A percentile compares a stretch with the other conserved stretches of the same genome.
These are phyloP conservation scores for Sclerotiophoma versabilis DNA, from an alignment of 2,329 filamentous ascomycete species.

Conservation along the genomic window DNA sequence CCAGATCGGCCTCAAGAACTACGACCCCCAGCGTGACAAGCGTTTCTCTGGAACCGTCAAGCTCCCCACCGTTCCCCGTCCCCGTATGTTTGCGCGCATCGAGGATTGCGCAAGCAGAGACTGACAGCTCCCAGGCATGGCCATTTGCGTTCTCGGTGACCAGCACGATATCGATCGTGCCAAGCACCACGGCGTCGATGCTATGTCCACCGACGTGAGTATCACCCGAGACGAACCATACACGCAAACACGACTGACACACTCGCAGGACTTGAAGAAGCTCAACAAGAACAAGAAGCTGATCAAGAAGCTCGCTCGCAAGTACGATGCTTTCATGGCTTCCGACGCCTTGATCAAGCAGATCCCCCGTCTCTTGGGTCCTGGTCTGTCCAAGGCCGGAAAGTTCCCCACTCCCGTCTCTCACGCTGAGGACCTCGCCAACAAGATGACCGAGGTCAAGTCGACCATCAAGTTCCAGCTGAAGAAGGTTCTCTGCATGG, in stretches of 20 bases:
- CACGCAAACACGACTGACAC: no score
- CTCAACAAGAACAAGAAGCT: slow-evolving; percentile 99
- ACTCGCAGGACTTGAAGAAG: slow-evolving; percentile 99
- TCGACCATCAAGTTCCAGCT: slow-evolving; percentile 99
- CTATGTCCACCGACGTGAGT: slow-evolving; percentile 98
- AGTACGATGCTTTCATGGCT: slow-evolving; percentile 99
- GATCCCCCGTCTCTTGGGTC: slow-evolving; percentile 99
- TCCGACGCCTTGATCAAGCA: slow-evolving; percentile 99
- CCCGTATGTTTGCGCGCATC: slow-evolving; percentile 30
- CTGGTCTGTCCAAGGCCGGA: slow-evolving; percentile 70
- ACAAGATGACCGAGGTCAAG: slow-evolving; percentile 99
- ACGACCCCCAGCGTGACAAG: slow-evolving; percentile 98
- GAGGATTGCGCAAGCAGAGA: neutral
- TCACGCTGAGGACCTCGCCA: slow-evolving; percentile 89
- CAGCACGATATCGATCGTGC: slow-evolving; percentile 99
- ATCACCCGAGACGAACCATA: no score
- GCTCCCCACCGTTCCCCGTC: slow-evolving; percentile 89
- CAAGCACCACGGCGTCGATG: slow-evolving; percentile 98
- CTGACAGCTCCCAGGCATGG: slow-evolving; percentile 32
- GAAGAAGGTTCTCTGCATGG: slow-evolving; percentile 99
- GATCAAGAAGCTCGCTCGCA: slow-evolving; percentile 99
- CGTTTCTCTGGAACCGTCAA: slow-evolving; percentile 99
- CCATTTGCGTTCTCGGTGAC: slow-evolving; percentile 78
- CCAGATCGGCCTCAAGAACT: slow-evolving; percentile 58
- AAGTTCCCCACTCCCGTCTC: slow-evolving; percentile 99